phyloP scores from a whole-genome alignment of 306 rosid species.

The Canavalia gladiata region DNA sequence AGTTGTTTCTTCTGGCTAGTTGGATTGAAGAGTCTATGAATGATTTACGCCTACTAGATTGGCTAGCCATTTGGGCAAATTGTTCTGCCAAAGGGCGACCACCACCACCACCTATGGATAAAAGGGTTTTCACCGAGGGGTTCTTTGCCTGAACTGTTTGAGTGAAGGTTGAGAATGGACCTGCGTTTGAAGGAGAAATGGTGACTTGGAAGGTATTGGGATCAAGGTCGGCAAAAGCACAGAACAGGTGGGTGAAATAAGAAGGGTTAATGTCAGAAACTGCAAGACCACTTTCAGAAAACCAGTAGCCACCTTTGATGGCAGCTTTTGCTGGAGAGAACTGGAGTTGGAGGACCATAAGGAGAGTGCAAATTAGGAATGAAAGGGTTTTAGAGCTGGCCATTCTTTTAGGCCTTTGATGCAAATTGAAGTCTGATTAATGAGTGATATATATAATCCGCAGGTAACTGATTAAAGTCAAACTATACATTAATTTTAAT shows the following conservation, averaged over 20 bases:
- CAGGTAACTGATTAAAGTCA: too few relatives aligned
- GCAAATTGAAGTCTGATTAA: background rate
- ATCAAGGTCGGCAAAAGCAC: constrained; percentile 55
- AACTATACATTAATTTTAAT: too few relatives aligned
- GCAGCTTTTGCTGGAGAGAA: constrained; percentile 45
- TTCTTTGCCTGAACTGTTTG: constrained; percentile 45
- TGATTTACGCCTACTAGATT: constrained; percentile 44
- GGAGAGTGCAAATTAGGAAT: constrained; percentile 21
- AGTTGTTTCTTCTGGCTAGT: constrained; percentile 54
- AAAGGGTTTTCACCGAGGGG: constrained; percentile 56
- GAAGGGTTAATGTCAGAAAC: constrained; percentile 53
- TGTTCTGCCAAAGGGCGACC: background rate
- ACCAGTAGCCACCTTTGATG: constrained; percentile 64
- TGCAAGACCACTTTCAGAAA: constrained; percentile 39
- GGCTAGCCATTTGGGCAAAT: constrained; percentile 48
- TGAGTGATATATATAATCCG: too few relatives aligned
- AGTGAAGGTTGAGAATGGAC: constrained; percentile 52
- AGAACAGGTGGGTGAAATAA: constrained; percentile 56
- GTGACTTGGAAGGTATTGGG: constrained; percentile 41
- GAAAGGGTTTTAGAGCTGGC: constrained; percentile 5
- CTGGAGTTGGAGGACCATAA: background rate
- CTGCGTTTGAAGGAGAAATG: constrained; percentile 44
- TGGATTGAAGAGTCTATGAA: constrained; percentile 67
- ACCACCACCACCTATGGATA: constrained; percentile 54
- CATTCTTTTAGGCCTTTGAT: constrained; percentile 15